A percentile compares a stretch with the other conserved stretches of the same genome.
Evolutionary conservation across 148 eudicot species (phyloP).

Genomic region (Nepenthes mirabilis): DNA sequence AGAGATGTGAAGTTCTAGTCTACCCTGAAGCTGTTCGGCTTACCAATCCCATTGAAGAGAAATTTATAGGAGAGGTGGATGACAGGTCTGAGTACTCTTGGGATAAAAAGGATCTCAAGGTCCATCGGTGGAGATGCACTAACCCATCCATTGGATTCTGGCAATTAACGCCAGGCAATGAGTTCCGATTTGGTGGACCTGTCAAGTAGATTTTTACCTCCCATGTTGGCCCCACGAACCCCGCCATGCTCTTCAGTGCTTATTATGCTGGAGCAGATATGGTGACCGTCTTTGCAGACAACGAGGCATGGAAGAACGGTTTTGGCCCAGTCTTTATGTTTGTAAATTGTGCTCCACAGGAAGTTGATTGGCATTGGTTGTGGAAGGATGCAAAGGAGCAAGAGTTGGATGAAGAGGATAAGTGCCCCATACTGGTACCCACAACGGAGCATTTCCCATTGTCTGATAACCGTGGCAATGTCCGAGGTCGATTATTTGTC

Average conservation of each 20-base stretch:
- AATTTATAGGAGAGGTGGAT: slow-evolving; percentile 83
- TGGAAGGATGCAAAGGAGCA: slow-evolving; percentile 82
- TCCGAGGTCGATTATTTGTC: too few species aligned
- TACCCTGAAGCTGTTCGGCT: slow-evolving; percentile 85
- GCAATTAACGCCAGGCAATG: slow-evolving; percentile 73
- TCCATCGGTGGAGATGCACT: slow-evolving; percentile 70
- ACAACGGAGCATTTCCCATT: too few species aligned
- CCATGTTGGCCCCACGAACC: slow-evolving; percentile 70
- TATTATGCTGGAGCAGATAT: slow-evolving; percentile 69
- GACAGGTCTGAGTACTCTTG: slow-evolving; percentile 68
- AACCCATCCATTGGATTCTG: slow-evolving; percentile 74
- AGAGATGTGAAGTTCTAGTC: slow-evolving; percentile 57
- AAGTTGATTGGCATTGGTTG: slow-evolving; percentile 34
- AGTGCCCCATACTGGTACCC: too few species aligned
- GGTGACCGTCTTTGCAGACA: slow-evolving; percentile 33
- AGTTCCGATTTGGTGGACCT: slow-evolving; percentile 78
- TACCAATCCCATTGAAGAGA: slow-evolving; percentile 69
- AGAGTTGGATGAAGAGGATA: slow-evolving; percentile 10
- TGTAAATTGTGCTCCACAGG: slow-evolving; percentile 37
- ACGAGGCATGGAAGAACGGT: slow-evolving; percentile 81
- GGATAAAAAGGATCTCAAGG: slow-evolving; percentile 61
- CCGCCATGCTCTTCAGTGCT: slow-evolving; percentile 61
- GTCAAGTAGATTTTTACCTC: slow-evolving; percentile 78
- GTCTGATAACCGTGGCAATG: too few species aligned
- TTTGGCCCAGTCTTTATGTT: slow-evolving; percentile 76